phyloP scores from a whole-genome alignment of 345 rosid species.

The Gossypium longicalyx region DNA sequence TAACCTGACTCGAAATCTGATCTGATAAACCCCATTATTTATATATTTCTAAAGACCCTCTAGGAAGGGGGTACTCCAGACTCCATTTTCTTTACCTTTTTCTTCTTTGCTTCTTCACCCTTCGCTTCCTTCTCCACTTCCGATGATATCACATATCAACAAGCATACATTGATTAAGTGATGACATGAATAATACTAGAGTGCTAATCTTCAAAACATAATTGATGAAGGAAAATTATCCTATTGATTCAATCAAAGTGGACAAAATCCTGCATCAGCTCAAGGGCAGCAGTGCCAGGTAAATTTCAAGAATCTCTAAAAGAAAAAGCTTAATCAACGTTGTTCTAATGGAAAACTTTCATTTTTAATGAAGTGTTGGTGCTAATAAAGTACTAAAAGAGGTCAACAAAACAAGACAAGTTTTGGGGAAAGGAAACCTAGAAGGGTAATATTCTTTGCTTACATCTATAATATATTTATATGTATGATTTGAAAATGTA shows the following conservation, averaged over 20 bases:
- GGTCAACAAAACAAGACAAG: conserved; percentile 6
- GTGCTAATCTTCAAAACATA: neutral
- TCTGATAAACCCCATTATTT: no score
- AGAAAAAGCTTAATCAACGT: neutral
- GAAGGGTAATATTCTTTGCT: conserved; percentile 18
- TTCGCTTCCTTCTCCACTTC: no score
- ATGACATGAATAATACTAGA: neutral
- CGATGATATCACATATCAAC: no score
- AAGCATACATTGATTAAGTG: neutral
- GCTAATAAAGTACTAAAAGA: conserved; percentile 21
- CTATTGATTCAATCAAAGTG: conserved; percentile 12
- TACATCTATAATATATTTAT: neutral
- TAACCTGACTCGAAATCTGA: no score
- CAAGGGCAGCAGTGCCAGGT: conserved; percentile 26
- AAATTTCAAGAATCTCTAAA: neutral
- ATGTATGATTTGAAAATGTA: neutral
- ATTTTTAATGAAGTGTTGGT: conserved; percentile 27
- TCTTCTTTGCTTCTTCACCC: no score
- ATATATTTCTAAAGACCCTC: no score
- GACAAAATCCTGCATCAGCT: conserved; percentile 22
- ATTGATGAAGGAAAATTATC: conserved; percentile 9
- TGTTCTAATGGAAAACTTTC: neutral
- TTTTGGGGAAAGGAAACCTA: neutral
- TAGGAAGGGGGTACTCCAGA: no score
- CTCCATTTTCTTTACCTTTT: no score